Conservation (phyloP, 2,329 filamentous ascomycete species). For the Penicillium vulpinum region DNA sequence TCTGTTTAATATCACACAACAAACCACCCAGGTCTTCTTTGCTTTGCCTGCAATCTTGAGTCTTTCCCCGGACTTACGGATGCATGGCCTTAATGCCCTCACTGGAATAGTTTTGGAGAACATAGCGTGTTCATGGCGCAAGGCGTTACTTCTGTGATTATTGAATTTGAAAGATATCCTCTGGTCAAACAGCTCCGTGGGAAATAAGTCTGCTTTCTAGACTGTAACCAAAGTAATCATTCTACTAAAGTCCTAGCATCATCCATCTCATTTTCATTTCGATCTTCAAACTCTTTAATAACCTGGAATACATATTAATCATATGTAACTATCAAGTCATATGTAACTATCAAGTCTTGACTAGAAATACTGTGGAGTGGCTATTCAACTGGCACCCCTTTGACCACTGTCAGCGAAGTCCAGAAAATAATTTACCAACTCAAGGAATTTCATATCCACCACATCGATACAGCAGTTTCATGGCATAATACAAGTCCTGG, state of each 20-base stretch:
- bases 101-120: not conserved
- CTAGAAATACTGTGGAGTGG: constrained; percentile 3
- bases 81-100: not conserved
- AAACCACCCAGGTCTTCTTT: too few relatives aligned
- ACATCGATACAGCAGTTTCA: constrained; percentile 33
- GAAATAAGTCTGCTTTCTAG: not conserved
- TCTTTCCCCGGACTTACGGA: not conserved
- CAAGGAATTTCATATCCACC: constrained; percentile 1
- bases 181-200: not conserved
- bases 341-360: not conserved
- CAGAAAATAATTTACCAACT: constrained; percentile 2
- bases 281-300: too few relatives aligned
- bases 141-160: constrained; percentile 9
- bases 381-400: not conserved
- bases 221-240: not conserved
- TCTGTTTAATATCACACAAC: constrained; percentile 5
- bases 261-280: not conserved
- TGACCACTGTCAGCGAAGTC: constrained; percentile 3
- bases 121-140: constrained; percentile 17
- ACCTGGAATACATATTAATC: too few relatives aligned
- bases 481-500: constrained; percentile 37
- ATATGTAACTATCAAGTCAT: too few relatives aligned
- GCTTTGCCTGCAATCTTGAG: not conserved
- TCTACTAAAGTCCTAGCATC: not conserved
- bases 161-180: constrained; percentile 2